phyloP scores from a whole-genome alignment of 768 basidiomycete species.

The Cystofilobasidium macerans region DNA sequence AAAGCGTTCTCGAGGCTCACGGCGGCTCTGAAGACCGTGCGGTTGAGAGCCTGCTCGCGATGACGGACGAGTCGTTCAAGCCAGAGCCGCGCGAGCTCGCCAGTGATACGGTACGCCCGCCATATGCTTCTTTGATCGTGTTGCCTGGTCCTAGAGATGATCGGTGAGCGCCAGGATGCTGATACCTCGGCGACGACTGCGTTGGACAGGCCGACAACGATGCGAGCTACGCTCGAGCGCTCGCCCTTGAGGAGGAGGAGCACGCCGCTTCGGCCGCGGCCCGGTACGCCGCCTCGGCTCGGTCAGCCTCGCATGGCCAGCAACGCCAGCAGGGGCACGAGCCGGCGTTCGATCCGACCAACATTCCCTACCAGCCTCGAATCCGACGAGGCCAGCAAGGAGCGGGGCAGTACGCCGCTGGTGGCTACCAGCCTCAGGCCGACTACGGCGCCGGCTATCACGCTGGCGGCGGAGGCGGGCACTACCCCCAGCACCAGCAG shows the following conservation, averaged over 20 bases:
- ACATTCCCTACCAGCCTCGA: conserved; percentile 37
- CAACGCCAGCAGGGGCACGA: conserved; percentile 29
- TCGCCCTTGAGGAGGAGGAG: conserved; percentile 53
- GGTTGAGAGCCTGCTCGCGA: conserved; percentile 63
- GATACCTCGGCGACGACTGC: not conserved
- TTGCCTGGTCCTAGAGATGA: not conserved
- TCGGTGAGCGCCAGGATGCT: no score
- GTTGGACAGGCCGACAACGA: conserved; percentile 55
- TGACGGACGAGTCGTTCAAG: conserved; percentile 70
- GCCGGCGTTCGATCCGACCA: conserved; percentile 21
- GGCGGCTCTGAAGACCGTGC: conserved; percentile 61
- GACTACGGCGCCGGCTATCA: not conserved
- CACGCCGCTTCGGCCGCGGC: conserved; percentile 31
- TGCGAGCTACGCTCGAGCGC: conserved; percentile 62
- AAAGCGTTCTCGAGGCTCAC: conserved; percentile 59
- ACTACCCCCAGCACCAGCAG: not conserved
- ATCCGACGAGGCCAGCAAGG: conserved; percentile 27
- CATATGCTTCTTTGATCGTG: not conserved
- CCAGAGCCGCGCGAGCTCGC: conserved; percentile 27
- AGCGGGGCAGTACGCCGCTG: not conserved
- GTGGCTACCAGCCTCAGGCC: not conserved
- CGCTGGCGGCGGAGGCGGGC: not conserved
- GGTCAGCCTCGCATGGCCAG: no score
- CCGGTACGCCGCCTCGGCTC: conserved; percentile 1
- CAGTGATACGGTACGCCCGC: conserved; percentile 32